A percentile compares a stretch with the other conserved stretches of the same genome.
phyloP scores from a whole-genome alignment of 2,329 filamentous ascomycete genomes.

The Trichoderma gracile region DNA sequence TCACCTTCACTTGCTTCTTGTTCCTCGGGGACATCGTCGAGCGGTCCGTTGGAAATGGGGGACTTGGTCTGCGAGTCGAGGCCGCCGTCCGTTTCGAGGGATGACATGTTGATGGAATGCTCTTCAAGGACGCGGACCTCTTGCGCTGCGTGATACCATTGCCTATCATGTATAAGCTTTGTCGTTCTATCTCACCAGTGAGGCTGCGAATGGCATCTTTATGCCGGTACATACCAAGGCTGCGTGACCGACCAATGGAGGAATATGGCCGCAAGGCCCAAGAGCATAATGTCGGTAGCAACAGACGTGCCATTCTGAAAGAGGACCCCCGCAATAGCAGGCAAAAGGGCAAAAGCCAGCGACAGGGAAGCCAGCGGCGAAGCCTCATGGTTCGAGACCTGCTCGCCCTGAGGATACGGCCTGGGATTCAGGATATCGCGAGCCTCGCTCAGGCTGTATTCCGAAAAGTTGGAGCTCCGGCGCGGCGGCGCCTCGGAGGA shows the following conservation, averaged over 20 bases:
- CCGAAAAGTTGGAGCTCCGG: conserved; percentile 76
- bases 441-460: conserved; percentile 69
- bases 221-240: conserved; percentile 66
- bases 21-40: conserved; percentile 51
- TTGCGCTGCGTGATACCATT: conserved; percentile 74
- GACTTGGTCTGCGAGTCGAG: conserved; percentile 32
- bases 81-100: conserved; percentile 50
- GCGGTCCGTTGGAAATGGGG: conserved; percentile 30
- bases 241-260: conserved; percentile 89
- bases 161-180: conserved; percentile 47
- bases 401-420: conserved; percentile 41
- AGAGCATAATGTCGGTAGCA: conserved; percentile 79
- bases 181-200: too few relatives aligned
- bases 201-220: too few relatives aligned
- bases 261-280: conserved; percentile 79
- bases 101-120: conserved; percentile 38
- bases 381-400: conserved; percentile 50
- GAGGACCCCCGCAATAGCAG: conserved; percentile 79
- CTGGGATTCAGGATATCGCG: conserved; percentile 63
- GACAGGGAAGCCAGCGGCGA: conserved; percentile 80
- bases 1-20: conserved; percentile 34
- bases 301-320: conserved; percentile 83
- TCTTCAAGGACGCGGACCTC: conserved; percentile 58
- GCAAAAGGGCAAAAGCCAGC: conserved; percentile 78
- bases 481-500: conserved; percentile 48